A percentile compares a stretch with the other conserved stretches of the same genome.
Conservation (phyloP, 2,329 filamentous ascomycete species). For the Cytospora chrysosperma region DNA sequence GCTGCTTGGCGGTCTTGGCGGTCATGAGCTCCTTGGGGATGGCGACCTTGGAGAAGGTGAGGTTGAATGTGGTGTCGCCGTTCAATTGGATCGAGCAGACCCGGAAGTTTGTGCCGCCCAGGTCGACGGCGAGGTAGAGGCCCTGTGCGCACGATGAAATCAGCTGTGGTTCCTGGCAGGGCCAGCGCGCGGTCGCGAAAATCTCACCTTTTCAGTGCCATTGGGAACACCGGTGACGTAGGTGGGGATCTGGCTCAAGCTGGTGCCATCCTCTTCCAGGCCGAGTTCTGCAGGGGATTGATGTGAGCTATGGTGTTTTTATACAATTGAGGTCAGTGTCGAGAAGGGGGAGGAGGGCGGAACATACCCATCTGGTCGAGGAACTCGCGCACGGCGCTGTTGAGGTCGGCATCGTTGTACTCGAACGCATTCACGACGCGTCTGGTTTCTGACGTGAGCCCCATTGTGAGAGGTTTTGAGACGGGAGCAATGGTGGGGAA, state of each 20-base stretch:
- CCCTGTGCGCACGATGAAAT: conserved; percentile 54
- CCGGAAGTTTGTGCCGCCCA: conserved; percentile 98
- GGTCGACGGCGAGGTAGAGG: conserved; percentile 91
- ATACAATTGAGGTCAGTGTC: conserved; percentile 17
- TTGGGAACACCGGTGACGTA: conserved; percentile 96
- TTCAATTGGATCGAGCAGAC: conserved; percentile 94
- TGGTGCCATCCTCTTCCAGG: conserved; percentile 72
- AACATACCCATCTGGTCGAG: conserved; percentile 73
- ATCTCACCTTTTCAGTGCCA: conserved; percentile 86
- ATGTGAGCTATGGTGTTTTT: conserved; percentile 17
- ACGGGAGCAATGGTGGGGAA: conserved; percentile 55
- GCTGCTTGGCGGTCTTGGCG: conserved; percentile 78
- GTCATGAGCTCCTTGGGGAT: conserved; percentile 91
- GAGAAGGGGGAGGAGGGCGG: neutral
- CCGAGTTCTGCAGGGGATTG: conserved; percentile 65
- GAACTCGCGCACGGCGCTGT: conserved; percentile 80
- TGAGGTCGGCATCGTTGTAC: conserved; percentile 74
- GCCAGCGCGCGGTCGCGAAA: neutral
- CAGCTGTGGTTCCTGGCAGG: neutral
- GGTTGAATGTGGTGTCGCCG: conserved; percentile 90
- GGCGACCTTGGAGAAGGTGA: conserved; percentile 88
- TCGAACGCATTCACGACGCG: conserved; percentile 83
- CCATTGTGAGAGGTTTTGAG: conserved; percentile 59
- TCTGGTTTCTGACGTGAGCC: conserved; percentile 69
- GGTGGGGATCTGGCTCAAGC: conserved; percentile 92